Percentiles rank a stretch among this genome's conserved stretches.
Conservation (phyloP, 352 stramenopile species). For the Blastocystis sp. region DNA sequence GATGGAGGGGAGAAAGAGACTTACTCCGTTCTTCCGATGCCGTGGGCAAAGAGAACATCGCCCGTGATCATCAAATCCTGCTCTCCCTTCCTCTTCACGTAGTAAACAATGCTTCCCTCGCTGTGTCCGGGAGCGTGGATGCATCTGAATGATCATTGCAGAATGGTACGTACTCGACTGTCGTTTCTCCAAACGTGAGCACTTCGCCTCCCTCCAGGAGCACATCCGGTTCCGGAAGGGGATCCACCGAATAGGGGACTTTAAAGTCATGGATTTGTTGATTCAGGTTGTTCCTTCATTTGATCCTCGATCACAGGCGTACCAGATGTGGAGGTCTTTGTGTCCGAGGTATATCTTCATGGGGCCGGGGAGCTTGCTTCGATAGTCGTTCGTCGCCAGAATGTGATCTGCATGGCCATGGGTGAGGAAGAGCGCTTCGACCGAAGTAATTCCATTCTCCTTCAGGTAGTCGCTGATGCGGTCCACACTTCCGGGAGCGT, state of each 20-base stretch:
- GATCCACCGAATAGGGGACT: background rate
- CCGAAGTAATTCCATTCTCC: background rate
- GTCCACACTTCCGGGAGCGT: slow-evolving; percentile 10
- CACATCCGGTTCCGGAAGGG: slow-evolving; percentile 28
- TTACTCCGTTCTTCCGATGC: slow-evolving; percentile 26
- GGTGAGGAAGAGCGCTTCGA: slow-evolving; percentile 69
- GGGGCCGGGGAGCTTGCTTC: background rate
- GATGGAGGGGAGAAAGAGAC: background rate
- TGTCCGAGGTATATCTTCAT: slow-evolving; percentile 45
- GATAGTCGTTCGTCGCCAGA: slow-evolving; percentile 34
- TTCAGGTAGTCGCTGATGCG: slow-evolving; percentile 7
- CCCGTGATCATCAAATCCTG: slow-evolving; percentile 11
- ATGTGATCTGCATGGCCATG: slow-evolving; percentile 76
- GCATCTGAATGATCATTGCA: background rate
- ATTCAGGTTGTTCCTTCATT: background rate
- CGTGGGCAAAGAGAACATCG: slow-evolving; percentile 16
- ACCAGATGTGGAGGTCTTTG: slow-evolving; percentile 1
- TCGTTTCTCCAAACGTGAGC: slow-evolving; percentile 37
- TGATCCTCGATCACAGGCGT: background rate
- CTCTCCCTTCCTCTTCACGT: background rate
- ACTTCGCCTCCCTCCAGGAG: slow-evolving; percentile 35
- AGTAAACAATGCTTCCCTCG: slow-evolving; percentile 37
- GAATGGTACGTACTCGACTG: background rate
- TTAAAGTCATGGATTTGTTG: slow-evolving; percentile 40
- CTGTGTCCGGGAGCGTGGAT: slow-evolving; percentile 31